Percentiles rank a stretch among this genome's conserved stretches.
Conservation (phyloP, 306 rosid species). For the Sindora glabra region DNA sequence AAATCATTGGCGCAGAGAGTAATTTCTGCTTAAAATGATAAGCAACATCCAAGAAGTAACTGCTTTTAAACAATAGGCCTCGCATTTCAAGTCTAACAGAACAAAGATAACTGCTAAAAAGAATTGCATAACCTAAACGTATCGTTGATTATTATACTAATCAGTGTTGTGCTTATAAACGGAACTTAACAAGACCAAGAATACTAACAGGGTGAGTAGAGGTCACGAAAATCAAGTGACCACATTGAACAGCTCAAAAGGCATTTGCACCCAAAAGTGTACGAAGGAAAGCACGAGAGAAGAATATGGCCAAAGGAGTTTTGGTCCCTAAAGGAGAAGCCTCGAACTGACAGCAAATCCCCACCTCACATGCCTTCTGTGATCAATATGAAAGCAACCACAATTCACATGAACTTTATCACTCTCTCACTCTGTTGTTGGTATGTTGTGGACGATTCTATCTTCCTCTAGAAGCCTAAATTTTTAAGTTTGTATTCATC, state of each 20-base stretch:
- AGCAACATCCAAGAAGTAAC: no score
- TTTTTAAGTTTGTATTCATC: no score
- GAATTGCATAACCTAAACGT: neutral
- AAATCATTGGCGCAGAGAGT: no score
- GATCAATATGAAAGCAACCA: constrained; percentile 20
- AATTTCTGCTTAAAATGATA: no score
- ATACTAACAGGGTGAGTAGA: constrained; percentile 10
- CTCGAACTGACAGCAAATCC: constrained; percentile 32
- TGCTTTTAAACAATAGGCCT: no score
- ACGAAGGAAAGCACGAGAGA: neutral
- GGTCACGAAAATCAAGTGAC: constrained; percentile 40
- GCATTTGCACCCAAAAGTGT: constrained; percentile 9
- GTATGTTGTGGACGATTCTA: neutral
- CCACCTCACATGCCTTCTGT: constrained; percentile 63
- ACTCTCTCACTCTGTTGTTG: neutral
- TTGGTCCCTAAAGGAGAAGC: constrained; percentile 22
- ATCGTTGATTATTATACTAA: no score
- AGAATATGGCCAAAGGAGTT: constrained; percentile 19
- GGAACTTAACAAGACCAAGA: neutral
- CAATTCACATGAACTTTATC: constrained; percentile 27
- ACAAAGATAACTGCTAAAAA: neutral
- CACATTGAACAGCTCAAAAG: constrained; percentile 9
- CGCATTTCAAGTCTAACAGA: no score
- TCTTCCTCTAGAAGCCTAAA: no score
- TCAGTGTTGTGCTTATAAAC: constrained; percentile 14